Percentiles rank a stretch among this genome's conserved stretches.
These are phyloP conservation scores for Penicillium tannophilum DNA, from an alignment of 495 filamentous ascomycete genomes.

Conservation along the genomic window DNA sequence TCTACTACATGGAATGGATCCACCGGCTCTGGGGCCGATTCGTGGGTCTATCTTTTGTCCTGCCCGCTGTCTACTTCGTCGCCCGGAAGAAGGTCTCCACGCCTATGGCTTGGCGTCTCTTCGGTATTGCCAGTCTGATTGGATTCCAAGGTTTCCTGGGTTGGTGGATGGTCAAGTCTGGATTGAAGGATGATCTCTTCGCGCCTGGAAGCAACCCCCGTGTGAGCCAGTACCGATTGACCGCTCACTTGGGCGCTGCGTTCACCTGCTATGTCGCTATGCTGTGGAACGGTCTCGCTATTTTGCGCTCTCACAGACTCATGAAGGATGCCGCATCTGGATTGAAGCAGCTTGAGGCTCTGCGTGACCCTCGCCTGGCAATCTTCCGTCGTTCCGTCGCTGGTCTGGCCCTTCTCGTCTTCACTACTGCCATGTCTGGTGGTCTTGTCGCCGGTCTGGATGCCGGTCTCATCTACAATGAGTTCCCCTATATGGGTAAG, in stretches of 20 bases:
- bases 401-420: slow-evolving; percentile 75
- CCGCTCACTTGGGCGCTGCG: slow-evolving; percentile 84
- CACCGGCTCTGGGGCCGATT: slow-evolving; percentile 95
- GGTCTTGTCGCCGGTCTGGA: slow-evolving; percentile 93
- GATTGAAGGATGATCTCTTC: slow-evolving; percentile 92
- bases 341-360: slow-evolving; percentile 53
- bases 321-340: slow-evolving; percentile 63
- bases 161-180: slow-evolving; percentile 99
- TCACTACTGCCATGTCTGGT: slow-evolving; percentile 88
- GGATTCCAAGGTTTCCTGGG: slow-evolving; percentile 94
- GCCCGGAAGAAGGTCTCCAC: slow-evolving; percentile 75
- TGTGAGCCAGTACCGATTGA: slow-evolving; percentile 90
- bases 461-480: slow-evolving; percentile 96
- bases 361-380: slow-evolving; percentile 66
- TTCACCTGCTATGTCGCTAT: slow-evolving; percentile 91
- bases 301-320: slow-evolving; percentile 73
- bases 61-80: slow-evolving; percentile 88
- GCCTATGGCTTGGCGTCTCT: slow-evolving; percentile 74
- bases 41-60: slow-evolving; percentile 83
- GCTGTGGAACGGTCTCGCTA: slow-evolving; percentile 87
- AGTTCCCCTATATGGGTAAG: slow-evolving; percentile 92
- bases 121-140: slow-evolving; percentile 83
- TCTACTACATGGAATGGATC: slow-evolving; percentile 99
- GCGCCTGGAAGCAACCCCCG: slow-evolving; percentile 86
- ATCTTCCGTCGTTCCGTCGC: slow-evolving; percentile 73